phyloP scores from a whole-genome alignment of 805 yeast species.

The Ogataea pilisensis region DNA sequence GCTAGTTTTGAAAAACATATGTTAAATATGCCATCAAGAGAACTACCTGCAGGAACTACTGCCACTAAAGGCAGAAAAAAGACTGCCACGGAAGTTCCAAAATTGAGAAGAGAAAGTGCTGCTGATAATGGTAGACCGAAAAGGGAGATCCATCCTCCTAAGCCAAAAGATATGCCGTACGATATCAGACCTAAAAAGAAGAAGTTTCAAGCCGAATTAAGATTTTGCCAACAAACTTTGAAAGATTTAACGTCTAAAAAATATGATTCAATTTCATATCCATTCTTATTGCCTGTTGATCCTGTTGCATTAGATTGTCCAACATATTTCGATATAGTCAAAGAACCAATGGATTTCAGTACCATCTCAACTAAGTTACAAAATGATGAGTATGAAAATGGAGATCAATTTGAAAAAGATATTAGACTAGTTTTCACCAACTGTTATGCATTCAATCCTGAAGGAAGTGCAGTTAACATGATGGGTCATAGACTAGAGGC shows the following conservation, averaged over 20 bases:
- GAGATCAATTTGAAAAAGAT: slow-evolving; percentile 83
- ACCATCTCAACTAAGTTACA: slow-evolving; percentile 76
- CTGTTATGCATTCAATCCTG: slow-evolving; percentile 92
- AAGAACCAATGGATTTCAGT: slow-evolving; percentile 92
- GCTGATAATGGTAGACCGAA: slow-evolving; percentile 76
- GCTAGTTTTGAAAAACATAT: slow-evolving; percentile 92
- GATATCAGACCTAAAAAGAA: slow-evolving; percentile 89
- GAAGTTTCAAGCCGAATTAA: slow-evolving; percentile 83
- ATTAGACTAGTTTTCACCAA: slow-evolving; percentile 79
- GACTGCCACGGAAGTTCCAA: slow-evolving; percentile 48
- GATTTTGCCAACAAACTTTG: slow-evolving; percentile 76
- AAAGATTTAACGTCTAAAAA: slow-evolving; percentile 82
- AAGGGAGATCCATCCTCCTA: slow-evolving; percentile 95
- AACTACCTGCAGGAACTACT: slow-evolving; percentile 30
- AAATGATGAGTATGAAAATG: slow-evolving; percentile 84
- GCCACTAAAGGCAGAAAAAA: slow-evolving; percentile 29
- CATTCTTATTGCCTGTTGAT: slow-evolving; percentile 91
- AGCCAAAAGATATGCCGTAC: slow-evolving; percentile 87
- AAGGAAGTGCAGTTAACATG: slow-evolving; percentile 91
- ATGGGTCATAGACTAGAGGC: slow-evolving; percentile 93
- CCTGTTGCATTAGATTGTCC: slow-evolving; percentile 93
- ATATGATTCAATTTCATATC: slow-evolving; percentile 79
- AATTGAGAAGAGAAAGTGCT: slow-evolving; percentile 71
- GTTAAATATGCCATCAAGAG: slow-evolving; percentile 80
- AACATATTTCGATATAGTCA: slow-evolving; percentile 77